Evolutionary conservation across 768 basidiomycete genomes (phyloP), one percentile per base, ranked within the genome.

Genomic region (Kwoniella dejecticola): DNA sequence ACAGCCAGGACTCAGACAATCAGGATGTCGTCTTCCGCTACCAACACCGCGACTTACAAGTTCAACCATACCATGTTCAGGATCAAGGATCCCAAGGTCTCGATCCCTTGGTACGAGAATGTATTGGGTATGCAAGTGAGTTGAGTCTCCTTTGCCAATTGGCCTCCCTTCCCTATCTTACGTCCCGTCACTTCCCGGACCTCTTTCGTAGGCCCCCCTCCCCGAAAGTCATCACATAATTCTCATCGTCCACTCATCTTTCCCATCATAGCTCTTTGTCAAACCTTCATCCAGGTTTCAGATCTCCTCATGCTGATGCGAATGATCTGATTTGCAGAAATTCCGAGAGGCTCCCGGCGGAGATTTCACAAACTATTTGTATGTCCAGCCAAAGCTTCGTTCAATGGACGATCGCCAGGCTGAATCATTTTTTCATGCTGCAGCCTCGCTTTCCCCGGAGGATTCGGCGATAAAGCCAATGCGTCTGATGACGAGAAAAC

Each of bases 61-160:
- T 74, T 77, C 68, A 77, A 79, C 65, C 77, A 79, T 49, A 79
- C 77, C 49, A 79, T 79, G 77, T 63, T 79, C 47, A 57, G 92
- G 69, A 83, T 95, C 76, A 93, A 88, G 82, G 91, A 95, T 76
- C 88, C 91, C 7, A 86, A 91, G 67, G 82, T 80, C 45, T 93
- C 91, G 17, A 75, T 95, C 62, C 81, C 83, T 21, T 97, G 92
- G 80, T 95, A 95, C 81, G 83, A 83, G 57, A 84, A 90, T 23
- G 71, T 78, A 48, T 70, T 82, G 24, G 90, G 91, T 60, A 91
- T 92, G 89, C 85, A 89, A 45, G 83, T 90, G 64, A 80, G 88
- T 55, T 17, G 2, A 17, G 4, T n/a, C n/a, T n/a, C n/a, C n/a
- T n/a, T n/a, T n/a, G n/a, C n/a, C n/a, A n/a, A n/a, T n/a, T n/a